Evolutionary conservation across 2,329 filamentous ascomycete species (phyloP).

Genomic region (Rhynchosporium agropyri): DNA sequence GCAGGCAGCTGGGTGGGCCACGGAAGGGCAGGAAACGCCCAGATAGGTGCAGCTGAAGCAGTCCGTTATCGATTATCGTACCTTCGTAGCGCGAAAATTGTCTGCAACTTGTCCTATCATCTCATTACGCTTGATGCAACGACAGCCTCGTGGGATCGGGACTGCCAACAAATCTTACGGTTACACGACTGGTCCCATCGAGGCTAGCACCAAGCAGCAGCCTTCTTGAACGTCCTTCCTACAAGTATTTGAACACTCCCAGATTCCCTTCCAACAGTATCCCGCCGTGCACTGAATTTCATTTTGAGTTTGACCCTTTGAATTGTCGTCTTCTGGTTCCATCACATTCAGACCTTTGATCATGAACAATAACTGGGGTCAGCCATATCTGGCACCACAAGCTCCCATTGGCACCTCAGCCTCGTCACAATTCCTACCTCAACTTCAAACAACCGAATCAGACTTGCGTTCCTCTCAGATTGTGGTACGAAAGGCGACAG

Average conservation of each 20-base stretch:
- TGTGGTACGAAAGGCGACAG: not conserved
- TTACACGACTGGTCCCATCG: not conserved
- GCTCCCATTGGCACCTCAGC: not conserved
- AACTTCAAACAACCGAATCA: not conserved
- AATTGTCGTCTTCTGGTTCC: not conserved
- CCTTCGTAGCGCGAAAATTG: not conserved
- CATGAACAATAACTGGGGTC: not conserved
- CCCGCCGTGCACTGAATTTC: not conserved
- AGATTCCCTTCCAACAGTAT: not conserved
- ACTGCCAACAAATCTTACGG: not conserved
- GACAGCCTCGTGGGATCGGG: not conserved
- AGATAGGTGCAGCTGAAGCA: not conserved
- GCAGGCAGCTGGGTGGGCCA: not conserved
- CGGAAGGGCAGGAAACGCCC: not conserved
- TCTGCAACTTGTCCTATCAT: not conserved
- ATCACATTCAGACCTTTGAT: not conserved
- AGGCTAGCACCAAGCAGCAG: not conserved
- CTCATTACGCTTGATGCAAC: not conserved
- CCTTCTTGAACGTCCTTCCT: not conserved
- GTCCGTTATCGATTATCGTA: not conserved
- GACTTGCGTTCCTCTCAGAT: not conserved
- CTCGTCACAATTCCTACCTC: not conserved
- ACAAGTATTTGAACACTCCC: not conserved
- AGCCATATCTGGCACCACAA: not conserved
- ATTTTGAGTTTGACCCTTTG: not conserved